Conservation (phyloP, 495 filamentous ascomycete genomes). For the Penicillium desertorum region DNA sequence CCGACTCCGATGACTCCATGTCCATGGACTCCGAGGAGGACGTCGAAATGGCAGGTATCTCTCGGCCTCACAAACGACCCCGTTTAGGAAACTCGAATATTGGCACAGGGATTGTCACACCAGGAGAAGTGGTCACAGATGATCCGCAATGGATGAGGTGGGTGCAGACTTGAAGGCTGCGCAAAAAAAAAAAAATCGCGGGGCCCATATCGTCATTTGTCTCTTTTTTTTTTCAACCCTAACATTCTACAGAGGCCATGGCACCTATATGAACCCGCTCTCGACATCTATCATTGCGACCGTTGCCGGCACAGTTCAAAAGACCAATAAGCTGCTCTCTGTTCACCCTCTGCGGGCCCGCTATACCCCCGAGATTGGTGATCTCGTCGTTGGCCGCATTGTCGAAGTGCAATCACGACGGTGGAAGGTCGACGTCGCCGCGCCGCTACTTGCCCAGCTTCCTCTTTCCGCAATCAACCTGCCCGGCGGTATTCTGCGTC, state of each 20-base stretch:
- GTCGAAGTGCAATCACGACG: constrained; percentile 84
- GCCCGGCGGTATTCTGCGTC: constrained; percentile 87
- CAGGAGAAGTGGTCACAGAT: constrained; percentile 82
- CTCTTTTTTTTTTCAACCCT: constrained; percentile 11
- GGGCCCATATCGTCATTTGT: constrained; percentile 1
- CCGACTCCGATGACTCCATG: constrained; percentile 45
- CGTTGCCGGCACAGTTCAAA: constrained; percentile 80
- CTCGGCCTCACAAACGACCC: constrained; percentile 44
- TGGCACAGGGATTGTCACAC: constrained; percentile 67
- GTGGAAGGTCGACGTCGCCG: constrained; percentile 92
- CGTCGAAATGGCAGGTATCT: constrained; percentile 51
- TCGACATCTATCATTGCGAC: constrained; percentile 75
- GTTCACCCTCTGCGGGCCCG: constrained; percentile 86
- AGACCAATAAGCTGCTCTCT: constrained; percentile 94
- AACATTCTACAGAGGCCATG: constrained; percentile 64
- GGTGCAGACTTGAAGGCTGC: constrained; percentile 16
- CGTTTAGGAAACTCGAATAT: constrained; percentile 32
- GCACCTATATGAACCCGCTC: constrained; percentile 64
- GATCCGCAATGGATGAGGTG: constrained; percentile 98
- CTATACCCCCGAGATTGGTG: constrained; percentile 93
- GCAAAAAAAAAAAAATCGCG: constrained; percentile 8
- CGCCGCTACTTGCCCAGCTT: constrained; percentile 75
- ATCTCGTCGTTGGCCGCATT: constrained; percentile 91
- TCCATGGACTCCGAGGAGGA: constrained; percentile 61
- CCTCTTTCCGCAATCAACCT: constrained; percentile 89